Conservation (phyloP, 768 basidiomycete species). For the Xanthoconium purpureum region DNA sequence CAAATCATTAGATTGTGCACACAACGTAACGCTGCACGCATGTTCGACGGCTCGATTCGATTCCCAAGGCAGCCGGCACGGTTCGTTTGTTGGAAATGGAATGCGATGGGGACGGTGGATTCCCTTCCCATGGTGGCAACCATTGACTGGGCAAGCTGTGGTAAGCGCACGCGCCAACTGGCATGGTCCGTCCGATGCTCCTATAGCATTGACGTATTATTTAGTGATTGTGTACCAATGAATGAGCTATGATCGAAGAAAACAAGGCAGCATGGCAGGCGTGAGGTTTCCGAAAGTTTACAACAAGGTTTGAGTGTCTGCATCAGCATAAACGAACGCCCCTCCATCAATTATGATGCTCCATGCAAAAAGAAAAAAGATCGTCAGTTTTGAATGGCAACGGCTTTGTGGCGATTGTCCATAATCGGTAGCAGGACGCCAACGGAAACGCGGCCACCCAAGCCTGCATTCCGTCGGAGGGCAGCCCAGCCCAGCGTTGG, state of each 20-base stretch:
- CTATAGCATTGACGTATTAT: neutral
- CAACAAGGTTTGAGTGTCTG: neutral
- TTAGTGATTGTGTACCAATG: neutral
- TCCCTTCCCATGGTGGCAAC: neutral
- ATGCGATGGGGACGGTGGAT: neutral
- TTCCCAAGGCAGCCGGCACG: neutral
- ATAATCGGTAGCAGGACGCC: neutral
- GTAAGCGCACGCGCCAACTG: slow-evolving; percentile 13
- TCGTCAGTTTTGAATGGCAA: neutral
- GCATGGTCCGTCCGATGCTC: neutral
- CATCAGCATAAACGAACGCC: neutral
- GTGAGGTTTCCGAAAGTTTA: neutral
- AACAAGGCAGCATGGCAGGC: neutral
- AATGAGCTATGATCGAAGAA: neutral
- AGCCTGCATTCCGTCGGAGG: neutral
- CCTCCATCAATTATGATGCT: neutral
- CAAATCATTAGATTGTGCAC: slow-evolving; percentile 2
- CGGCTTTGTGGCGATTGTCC: neutral
- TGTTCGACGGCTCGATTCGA: neutral
- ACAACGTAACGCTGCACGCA: neutral
- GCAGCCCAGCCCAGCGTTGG: neutral
- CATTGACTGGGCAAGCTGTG: neutral
- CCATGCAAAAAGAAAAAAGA: neutral
- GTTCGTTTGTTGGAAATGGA: slow-evolving; percentile 2
- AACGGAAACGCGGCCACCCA: neutral